Base-by-base conservation (phyloP, 768 basidiomycete species). In the Calocera cornea region DNA sequence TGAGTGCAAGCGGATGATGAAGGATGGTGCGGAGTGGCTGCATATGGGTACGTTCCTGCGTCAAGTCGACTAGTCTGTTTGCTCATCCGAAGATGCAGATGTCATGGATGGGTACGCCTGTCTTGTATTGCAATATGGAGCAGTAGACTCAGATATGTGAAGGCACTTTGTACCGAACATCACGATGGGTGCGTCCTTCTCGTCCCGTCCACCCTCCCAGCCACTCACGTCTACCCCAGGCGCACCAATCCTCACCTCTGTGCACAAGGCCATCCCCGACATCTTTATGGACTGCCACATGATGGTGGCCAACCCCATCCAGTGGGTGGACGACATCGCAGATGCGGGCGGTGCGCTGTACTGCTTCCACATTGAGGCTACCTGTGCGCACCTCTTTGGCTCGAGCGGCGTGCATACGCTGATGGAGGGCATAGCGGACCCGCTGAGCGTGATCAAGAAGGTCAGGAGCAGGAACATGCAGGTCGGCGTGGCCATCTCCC, bases 201-300 rank as follows among this genome's bases (percentile, higher is more conserved):
- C 64, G 40, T 66, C 31, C 63, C 41, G 3, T 49, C 10, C 38
- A 1, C 31, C 34, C 31, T 5, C 22, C 22, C 33, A 67, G 27
- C 69, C 50, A 65, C 33, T 64, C 22, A 70, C 38, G 66, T 49
- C 36, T 14, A 34, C 24, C 22, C 1, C 75, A 93, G 92, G 95
- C 68, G 87, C 91, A 36, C 95, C 95, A 7, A 84, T 98, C 64
- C 83, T 98, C 34, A 81, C 89, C 34, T 90, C 87, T 71, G 87
- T 99, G 24, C 81, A 83, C 65, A 93, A 93, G 76, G 84, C 86
- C 38, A 84, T 97, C 24, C 95, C 95, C 1, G 91, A 85, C 65
- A 97, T 97, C 72, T 98, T 94, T 80, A 98, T 99, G 95, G 97
- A 99, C 78, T 97, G 95, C 77, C 97, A 99, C 78, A 98, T 98